Base-by-base conservation (phyloP, 768 basidiomycete genomes). In the Panaeolus papilionaceus region DNA sequence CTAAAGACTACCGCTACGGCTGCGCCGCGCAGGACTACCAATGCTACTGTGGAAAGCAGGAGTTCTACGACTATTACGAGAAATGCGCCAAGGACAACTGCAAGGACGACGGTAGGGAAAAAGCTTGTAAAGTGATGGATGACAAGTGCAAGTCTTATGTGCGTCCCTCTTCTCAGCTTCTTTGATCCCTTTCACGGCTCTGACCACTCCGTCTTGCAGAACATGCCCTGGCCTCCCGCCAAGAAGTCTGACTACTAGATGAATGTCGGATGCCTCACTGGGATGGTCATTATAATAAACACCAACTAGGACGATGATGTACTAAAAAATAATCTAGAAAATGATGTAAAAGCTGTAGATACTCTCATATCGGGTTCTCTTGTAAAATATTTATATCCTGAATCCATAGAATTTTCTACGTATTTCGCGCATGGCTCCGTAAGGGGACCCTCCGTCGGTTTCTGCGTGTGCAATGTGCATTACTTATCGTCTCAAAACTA, bases 81-180 rank as follows among this genome's bases (percentile, higher is more conserved):
- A 26, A 58, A 33, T 58, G 54, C 54, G 28, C 54, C 26, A 58
- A 58, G 54, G 54, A 58, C n/a, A 58, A 58, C 54, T 58, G 54
- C 54, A 58, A 58, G 33, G 54, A 37, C 10, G 54, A 58, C 7
- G 54, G 33, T 58, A 28, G 54, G 33, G 12, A 58, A 1, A 58
- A 58, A 37, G 33, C 54, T 16, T 58, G 54, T 58, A 58, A 58
- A 58, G 26, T 23, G 28, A 58, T 58, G 54, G 54, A 58, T 12
- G 54, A 58, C 54, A 58, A 58, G 54, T 58, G 54, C 54, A 58
- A 58, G 54, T 58, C 54, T 8, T 58, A 58, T 37, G 54, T 58
- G 12, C 54, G 54, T 58, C 28, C 4, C 54, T 28, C 9, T 8
- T 58, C 26, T 58, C 26, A 16, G 12, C 14, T 7, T 33, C 14